A percentile compares a stretch with the other conserved stretches of the same genome.
Conservation (phyloP, 1,284 basidiomycete species). For the Ganoderma leucocontextum region DNA sequence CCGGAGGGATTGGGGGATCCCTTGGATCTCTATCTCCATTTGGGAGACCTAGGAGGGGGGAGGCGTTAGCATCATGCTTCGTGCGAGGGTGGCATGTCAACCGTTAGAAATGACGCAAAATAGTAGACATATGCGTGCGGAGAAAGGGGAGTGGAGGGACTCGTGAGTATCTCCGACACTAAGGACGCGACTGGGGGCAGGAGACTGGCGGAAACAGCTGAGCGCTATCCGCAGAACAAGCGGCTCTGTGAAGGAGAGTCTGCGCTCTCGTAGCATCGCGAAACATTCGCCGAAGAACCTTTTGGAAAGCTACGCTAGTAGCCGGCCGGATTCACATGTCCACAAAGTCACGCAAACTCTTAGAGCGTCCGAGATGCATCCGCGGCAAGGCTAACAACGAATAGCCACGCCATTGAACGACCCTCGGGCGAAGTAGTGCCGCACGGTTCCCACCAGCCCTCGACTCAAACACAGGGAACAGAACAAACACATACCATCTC, state of each 20-base stretch:
- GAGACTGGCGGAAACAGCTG: background rate
- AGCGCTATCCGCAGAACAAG: background rate
- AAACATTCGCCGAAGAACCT: background rate
- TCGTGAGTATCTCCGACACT: background rate
- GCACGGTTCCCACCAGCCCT: background rate
- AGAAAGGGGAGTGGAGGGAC: background rate
- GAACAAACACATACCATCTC: conserved; percentile 83
- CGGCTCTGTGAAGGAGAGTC: too few species aligned
- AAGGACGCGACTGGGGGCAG: background rate
- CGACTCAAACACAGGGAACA: conserved; percentile 29
- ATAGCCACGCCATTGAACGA: background rate
- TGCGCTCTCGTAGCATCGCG: background rate
- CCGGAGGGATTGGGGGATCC: conserved; percentile 88
- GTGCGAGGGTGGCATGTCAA: background rate
- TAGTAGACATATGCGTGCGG: background rate
- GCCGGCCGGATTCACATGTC: background rate
- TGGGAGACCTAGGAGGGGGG: conserved; percentile 79
- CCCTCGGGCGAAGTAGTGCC: background rate
- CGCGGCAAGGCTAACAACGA: background rate
- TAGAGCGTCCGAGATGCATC: background rate
- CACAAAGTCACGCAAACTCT: background rate
- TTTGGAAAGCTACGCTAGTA: too few species aligned
- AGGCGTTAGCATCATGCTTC: conserved; percentile 1
- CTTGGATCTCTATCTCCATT: conserved; percentile 99
- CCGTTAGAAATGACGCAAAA: too few species aligned